Evolutionary conservation across 768 basidiomycete species (phyloP).

Genomic region (Mycena capillaripes): DNA sequence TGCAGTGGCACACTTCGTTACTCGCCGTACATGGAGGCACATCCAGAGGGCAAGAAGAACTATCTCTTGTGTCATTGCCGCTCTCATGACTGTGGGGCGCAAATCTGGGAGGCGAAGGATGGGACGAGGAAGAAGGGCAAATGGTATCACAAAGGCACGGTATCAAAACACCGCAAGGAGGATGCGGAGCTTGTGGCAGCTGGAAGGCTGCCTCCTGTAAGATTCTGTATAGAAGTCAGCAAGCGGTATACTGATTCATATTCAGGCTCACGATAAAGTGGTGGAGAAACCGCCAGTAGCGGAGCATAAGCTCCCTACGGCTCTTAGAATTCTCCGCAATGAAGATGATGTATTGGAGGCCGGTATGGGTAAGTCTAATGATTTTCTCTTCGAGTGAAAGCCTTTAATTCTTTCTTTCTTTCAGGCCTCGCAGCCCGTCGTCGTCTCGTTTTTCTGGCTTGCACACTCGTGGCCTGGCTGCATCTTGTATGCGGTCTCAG

Average conservation of each 20-base stretch:
- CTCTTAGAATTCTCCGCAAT: neutral
- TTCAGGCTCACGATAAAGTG: neutral
- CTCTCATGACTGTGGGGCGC: conserved; percentile 3
- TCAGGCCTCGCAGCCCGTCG: conserved; percentile 8
- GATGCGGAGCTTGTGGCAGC: neutral
- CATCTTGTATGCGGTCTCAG: conserved; percentile 26
- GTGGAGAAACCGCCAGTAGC: neutral
- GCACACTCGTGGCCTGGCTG: conserved; percentile 26
- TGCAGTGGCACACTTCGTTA: neutral
- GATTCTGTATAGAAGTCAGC: neutral
- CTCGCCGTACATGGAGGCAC: conserved; percentile 2
- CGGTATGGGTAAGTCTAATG: neutral
- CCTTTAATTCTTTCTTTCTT: neutral
- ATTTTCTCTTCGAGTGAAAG: neutral
- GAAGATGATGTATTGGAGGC: neutral
- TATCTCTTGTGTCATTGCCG: conserved; percentile 14
- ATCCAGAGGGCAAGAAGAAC: conserved; percentile 4
- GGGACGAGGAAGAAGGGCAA: conserved; percentile 6
- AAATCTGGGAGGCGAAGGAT: conserved; percentile 11
- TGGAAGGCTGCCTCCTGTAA: conserved; percentile 9
- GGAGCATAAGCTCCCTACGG: neutral
- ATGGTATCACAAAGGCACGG: conserved; percentile 1
- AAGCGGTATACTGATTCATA: neutral
- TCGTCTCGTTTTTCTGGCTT: neutral
- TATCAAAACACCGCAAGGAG: neutral